Evolutionary conservation across 306 rosid genomes (phyloP).

Genomic region (Datisca glomerata): DNA sequence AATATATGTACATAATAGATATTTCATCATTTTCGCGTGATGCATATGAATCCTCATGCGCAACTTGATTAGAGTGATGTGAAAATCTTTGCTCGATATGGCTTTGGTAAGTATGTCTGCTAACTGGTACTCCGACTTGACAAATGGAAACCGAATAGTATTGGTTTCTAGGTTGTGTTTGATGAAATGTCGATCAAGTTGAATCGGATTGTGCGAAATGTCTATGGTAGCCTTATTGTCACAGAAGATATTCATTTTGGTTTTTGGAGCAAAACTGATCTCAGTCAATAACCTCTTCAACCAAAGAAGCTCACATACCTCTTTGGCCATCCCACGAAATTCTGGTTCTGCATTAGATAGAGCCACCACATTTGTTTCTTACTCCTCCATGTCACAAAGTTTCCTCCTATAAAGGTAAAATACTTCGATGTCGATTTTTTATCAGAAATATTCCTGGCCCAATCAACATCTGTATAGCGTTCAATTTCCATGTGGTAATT

Average conservation of each 20-base stretch:
- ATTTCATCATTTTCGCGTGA: no score
- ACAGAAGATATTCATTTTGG: neutral
- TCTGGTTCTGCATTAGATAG: neutral
- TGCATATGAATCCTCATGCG: no score
- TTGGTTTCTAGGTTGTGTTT: neutral
- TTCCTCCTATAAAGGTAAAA: neutral
- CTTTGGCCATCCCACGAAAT: neutral
- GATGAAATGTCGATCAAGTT: neutral
- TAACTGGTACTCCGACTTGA: neutral
- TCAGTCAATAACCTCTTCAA: neutral
- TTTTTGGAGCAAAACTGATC: neutral
- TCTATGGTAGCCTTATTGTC: neutral
- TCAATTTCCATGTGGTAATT: neutral
- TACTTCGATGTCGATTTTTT: neutral
- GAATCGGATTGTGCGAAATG: neutral
- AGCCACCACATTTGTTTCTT: neutral
- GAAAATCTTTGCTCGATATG: neutral
- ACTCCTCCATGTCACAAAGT: neutral
- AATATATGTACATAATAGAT: no score
- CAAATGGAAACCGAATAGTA: neutral
- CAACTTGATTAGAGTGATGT: neutral
- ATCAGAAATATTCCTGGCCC: neutral
- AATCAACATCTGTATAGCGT: neutral
- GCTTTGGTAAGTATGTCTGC: neutral
- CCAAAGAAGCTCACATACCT: neutral